Percentiles rank a stretch among this genome's conserved stretches.
Evolutionary conservation across 208 protist genomes (phyloP).

Genomic region (Novymonas esmeraldas): DNA sequence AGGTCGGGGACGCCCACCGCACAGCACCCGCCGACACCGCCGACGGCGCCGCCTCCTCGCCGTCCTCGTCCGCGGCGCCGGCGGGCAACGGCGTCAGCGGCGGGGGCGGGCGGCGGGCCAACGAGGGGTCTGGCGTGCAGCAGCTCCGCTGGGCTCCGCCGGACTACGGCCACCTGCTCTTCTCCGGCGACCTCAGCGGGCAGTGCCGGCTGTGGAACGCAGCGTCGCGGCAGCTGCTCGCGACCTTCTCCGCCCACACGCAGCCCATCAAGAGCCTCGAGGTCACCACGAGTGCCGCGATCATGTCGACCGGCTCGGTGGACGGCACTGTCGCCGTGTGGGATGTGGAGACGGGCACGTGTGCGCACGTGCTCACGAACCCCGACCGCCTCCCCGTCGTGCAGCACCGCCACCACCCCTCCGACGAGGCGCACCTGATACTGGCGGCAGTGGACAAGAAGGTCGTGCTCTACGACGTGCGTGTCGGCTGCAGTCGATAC

Average conservation of each 20-base stretch:
- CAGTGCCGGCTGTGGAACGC: conserved; percentile 92
- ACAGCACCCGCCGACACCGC: neutral
- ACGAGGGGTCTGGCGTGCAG: conserved; percentile 69
- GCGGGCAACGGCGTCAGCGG: neutral
- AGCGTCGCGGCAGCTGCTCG: conserved; percentile 68
- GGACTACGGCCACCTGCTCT: conserved; percentile 93
- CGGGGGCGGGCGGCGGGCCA: neutral
- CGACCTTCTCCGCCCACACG: conserved; percentile 93
- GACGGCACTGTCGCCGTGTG: conserved; percentile 92
- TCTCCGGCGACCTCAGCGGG: conserved; percentile 90
- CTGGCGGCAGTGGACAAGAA: conserved; percentile 68
- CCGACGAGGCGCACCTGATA: conserved; percentile 49
- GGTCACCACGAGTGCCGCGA: conserved; percentile 81
- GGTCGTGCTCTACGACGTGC: conserved; percentile 89
- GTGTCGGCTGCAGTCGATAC: conserved; percentile 52
- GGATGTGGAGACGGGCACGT: conserved; percentile 94
- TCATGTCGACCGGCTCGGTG: conserved; percentile 93
- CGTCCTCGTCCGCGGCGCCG: conserved; percentile 8
- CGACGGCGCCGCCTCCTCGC: neutral
- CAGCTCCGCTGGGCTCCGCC: conserved; percentile 93
- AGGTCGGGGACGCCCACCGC: conserved; percentile 15
- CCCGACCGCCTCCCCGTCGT: conserved; percentile 55
- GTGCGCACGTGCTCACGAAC: conserved; percentile 73
- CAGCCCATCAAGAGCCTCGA: conserved; percentile 91
- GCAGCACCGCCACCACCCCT: conserved; percentile 82